A percentile compares a stretch with the other conserved stretches of the same genome.
Conservation (phyloP, 257 asterid genomes). For the Nicotiana knightiana region DNA sequence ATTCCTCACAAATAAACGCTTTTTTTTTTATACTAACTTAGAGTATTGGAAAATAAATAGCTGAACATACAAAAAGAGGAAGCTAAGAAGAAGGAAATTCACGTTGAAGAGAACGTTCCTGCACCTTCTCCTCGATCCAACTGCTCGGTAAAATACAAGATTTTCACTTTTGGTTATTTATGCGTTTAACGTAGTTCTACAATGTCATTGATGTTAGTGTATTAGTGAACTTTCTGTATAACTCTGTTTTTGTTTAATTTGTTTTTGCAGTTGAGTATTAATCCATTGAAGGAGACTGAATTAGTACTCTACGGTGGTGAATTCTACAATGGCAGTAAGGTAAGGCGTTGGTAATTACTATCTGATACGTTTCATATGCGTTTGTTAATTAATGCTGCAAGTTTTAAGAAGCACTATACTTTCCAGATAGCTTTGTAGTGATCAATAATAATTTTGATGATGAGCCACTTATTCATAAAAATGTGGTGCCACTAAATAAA, state of each 20-base stretch:
- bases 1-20: neutral
- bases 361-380: neutral
- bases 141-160: conserved; percentile 67
- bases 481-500: neutral
- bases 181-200: neutral
- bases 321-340: conserved; percentile 96
- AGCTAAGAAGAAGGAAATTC: conserved; percentile 95
- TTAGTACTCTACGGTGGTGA: conserved; percentile 89
- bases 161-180: neutral
- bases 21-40: no score
- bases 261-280: conserved; percentile 56
- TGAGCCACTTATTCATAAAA: neutral
- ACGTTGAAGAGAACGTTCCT: conserved; percentile 78
- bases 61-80: conserved; percentile 82
- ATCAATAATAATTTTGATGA: neutral
- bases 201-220: neutral
- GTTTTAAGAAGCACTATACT: neutral
- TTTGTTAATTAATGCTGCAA: neutral
- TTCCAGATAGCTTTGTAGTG: neutral
- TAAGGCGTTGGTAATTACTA: conserved; percentile 14
- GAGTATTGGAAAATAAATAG: conserved; percentile 16
- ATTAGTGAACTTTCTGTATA: neutral
- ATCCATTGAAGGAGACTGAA: conserved; percentile 89
- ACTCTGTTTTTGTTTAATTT: neutral
- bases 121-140: conserved; percentile 98